Conservation (phyloP, 768 basidiomycete species). For the Daedaleopsis sinensis region DNA sequence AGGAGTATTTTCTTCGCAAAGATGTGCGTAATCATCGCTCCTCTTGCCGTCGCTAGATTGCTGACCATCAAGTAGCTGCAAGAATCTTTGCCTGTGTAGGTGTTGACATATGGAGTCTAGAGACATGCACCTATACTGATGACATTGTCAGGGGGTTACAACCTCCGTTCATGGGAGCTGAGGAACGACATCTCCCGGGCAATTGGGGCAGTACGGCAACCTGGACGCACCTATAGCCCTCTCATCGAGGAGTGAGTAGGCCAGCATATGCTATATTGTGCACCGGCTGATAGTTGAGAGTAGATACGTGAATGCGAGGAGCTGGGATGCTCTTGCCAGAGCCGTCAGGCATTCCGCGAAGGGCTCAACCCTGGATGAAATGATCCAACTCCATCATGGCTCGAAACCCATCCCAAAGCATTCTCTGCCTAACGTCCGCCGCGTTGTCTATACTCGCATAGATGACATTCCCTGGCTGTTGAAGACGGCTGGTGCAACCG, state of each 20-base stretch:
- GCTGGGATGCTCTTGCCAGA: neutral
- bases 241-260: no score
- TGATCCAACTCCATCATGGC: constrained; percentile 1
- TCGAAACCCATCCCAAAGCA: neutral
- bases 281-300: neutral
- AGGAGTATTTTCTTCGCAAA: neutral
- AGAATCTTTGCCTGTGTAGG: constrained; percentile 11
- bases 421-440: neutral
- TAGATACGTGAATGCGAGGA: neutral
- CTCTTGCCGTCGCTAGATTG: no score
- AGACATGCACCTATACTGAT: neutral
- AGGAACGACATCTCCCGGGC: neutral
- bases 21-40: neutral
- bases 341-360: neutral
- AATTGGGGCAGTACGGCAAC: no score
- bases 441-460: neutral
- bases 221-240: no score
- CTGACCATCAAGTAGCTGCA: no score
- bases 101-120: no score
- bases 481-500: no score
- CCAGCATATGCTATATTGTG: neutral
- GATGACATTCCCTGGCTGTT: neutral
- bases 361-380: neutral
- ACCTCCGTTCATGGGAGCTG: neutral
- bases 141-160: constrained; percentile 5